Evolutionary conservation across 352 stramenopile species (phyloP).

Genomic region (Thraustochytrium sp.): DNA sequence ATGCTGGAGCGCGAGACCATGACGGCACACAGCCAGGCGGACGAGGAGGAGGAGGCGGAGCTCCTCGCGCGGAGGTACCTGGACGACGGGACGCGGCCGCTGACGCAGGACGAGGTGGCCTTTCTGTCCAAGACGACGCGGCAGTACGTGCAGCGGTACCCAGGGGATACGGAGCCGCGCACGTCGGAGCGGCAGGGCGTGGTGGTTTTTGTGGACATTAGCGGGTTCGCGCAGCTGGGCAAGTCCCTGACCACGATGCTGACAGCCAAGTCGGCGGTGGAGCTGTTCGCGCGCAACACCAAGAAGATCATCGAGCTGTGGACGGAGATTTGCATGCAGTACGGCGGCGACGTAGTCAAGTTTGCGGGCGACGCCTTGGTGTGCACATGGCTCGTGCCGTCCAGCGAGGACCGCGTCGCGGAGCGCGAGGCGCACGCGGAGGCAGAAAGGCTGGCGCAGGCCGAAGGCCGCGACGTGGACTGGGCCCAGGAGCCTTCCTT

Average conservation of each 20-base stretch:
- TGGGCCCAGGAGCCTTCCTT: background rate
- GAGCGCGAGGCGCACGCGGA: background rate
- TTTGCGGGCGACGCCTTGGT: conserved; percentile 60
- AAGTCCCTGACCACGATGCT: conserved; percentile 53
- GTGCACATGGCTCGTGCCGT: conserved; percentile 51
- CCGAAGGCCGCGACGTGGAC: background rate
- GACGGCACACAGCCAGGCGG: background rate
- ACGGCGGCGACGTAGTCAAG: conserved; percentile 60
- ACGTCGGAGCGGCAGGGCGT: conserved; percentile 49
- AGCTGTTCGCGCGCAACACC: conserved; percentile 52
- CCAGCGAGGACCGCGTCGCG: background rate
- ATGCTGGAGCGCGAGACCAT: background rate
- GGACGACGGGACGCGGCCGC: background rate
- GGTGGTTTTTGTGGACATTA: conserved; percentile 57
- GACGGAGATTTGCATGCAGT: conserved; percentile 52
- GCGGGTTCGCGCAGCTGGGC: conserved; percentile 55
- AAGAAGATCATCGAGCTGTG: conserved; percentile 54
- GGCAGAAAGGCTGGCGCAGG: background rate
- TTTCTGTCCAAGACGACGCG: background rate
- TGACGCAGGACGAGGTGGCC: conserved; percentile 6
- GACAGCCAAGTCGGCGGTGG: conserved; percentile 50
- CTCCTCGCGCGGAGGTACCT: background rate
- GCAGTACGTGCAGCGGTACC: background rate
- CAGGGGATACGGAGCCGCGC: background rate
- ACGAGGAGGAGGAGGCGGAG: background rate